phyloP scores from a whole-genome alignment of 1,139 yeast genomes.

The Saccharomyces hybrid region DNA sequence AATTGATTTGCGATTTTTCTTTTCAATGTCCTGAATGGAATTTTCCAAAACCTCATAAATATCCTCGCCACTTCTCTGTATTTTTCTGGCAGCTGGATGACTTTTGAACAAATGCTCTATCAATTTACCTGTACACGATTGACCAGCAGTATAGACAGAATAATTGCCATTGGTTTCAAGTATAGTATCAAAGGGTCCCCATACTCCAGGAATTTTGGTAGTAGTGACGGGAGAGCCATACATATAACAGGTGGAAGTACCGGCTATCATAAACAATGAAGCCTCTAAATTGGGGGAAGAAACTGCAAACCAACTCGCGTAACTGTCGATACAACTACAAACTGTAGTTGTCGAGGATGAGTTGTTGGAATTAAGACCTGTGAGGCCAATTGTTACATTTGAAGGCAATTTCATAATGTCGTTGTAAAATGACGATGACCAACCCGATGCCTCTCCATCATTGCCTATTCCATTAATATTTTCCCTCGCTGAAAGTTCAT shows the following conservation, averaged over 20 bases:
- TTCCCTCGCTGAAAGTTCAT: neutral
- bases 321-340: slow-evolving; percentile 45
- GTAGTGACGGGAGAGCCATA: slow-evolving; percentile 25
- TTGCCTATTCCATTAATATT: slow-evolving; percentile 16
- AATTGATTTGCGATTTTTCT: slow-evolving; percentile 22
- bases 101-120: slow-evolving; percentile 41
- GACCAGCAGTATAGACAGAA: slow-evolving; percentile 45
- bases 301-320: slow-evolving; percentile 47
- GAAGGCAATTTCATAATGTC: slow-evolving; percentile 19
- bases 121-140: slow-evolving; percentile 50
- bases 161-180: slow-evolving; percentile 16
- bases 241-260: slow-evolving; percentile 53
- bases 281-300: slow-evolving; percentile 17
- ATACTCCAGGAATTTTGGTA: slow-evolving; percentile 38
- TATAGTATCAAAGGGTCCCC: slow-evolving; percentile 48
- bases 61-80: slow-evolving; percentile 9
- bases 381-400: slow-evolving; percentile 23
- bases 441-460: slow-evolving; percentile 55
- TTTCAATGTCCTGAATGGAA: slow-evolving; percentile 28
- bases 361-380: slow-evolving; percentile 14
- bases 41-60: slow-evolving; percentile 35
- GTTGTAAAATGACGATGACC: slow-evolving; percentile 34
- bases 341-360: slow-evolving; percentile 3
- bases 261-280: slow-evolving; percentile 47
- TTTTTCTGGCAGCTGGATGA: slow-evolving; percentile 32